Evolutionary conservation across 345 rosid species (phyloP).

Genomic region (Sonneratia caseolaris): DNA sequence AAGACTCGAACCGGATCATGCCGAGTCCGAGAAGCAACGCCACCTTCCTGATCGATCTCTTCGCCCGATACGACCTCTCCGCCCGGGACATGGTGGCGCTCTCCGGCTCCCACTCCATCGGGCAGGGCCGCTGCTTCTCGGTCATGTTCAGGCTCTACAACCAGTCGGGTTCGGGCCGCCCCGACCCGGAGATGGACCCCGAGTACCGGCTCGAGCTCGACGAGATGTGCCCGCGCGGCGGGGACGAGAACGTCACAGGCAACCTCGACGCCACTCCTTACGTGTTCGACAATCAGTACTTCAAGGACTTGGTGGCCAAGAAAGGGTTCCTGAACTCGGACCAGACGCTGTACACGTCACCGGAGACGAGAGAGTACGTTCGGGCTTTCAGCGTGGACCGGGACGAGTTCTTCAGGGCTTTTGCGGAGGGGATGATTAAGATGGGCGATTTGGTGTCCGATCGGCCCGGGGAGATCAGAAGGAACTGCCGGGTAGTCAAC

Average conservation of each 20-base stretch:
- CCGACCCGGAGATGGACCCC: conserved; percentile 62
- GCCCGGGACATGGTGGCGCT: conserved; percentile 76
- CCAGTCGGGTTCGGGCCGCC: conserved; percentile 66
- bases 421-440: conserved; percentile 71
- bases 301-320: conserved; percentile 71
- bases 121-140: conserved; percentile 81
- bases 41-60: conserved; percentile 46
- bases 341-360: conserved; percentile 52
- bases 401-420: conserved; percentile 47
- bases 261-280: conserved; percentile 64
- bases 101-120: conserved; percentile 92
- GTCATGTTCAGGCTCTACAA: conserved; percentile 80
- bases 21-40: conserved; percentile 92
- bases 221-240: conserved; percentile 60
- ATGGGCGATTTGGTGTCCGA: conserved; percentile 77
- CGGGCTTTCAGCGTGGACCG: conserved; percentile 38
- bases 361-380: conserved; percentile 48
- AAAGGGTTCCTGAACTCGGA: conserved; percentile 92
- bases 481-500: conserved; percentile 57
- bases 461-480: conserved; percentile 60
- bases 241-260: conserved; percentile 60
- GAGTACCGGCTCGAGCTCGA: conserved; percentile 37
- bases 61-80: conserved; percentile 52
- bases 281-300: conserved; percentile 63
- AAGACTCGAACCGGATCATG: conserved; percentile 58